Conservation (phyloP, 1,139 yeast genomes). For the Entelexis sorbosivorans region DNA sequence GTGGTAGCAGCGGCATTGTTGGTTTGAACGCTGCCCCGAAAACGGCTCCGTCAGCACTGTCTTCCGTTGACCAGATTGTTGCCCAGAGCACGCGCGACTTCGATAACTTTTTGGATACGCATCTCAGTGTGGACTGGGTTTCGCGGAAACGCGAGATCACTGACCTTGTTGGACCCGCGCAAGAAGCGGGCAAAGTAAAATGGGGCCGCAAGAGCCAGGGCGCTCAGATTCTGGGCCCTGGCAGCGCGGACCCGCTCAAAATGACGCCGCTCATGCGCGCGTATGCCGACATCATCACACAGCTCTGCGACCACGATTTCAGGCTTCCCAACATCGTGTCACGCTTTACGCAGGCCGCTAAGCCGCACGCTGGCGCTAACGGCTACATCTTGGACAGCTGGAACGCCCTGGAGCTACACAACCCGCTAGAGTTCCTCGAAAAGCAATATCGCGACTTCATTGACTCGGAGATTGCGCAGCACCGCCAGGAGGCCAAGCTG, state of each 20-base stretch:
- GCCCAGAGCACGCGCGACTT: conserved; percentile 70
- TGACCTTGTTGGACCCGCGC: conserved; percentile 6
- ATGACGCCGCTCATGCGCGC: conserved; percentile 30
- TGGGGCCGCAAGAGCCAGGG: conserved; percentile 24
- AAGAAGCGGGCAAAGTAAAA: neutral
- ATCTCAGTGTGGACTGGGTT: conserved; percentile 74
- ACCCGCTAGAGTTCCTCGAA: conserved; percentile 43
- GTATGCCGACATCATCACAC: conserved; percentile 56
- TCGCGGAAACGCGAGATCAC: conserved; percentile 18
- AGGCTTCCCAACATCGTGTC: conserved; percentile 27
- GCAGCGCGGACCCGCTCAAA: conserved; percentile 30
- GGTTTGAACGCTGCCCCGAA: neutral
- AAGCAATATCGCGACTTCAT: conserved; percentile 65
- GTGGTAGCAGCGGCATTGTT: neutral
- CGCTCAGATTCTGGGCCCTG: conserved; percentile 31
- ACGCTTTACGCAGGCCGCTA: conserved; percentile 41
- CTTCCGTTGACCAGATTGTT: conserved; percentile 71
- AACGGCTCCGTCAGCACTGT: neutral
- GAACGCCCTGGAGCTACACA: conserved; percentile 27
- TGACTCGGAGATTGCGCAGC: conserved; percentile 57
- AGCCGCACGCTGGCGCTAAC: conserved; percentile 27
- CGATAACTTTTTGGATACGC: conserved; percentile 62
- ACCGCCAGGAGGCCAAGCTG: conserved; percentile 44
- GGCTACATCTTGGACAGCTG: conserved; percentile 41
- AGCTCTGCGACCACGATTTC: conserved; percentile 27